Evolutionary conservation across 2,329 filamentous ascomycete species (phyloP).

Genomic region (Aspergillus calidoustus): DNA sequence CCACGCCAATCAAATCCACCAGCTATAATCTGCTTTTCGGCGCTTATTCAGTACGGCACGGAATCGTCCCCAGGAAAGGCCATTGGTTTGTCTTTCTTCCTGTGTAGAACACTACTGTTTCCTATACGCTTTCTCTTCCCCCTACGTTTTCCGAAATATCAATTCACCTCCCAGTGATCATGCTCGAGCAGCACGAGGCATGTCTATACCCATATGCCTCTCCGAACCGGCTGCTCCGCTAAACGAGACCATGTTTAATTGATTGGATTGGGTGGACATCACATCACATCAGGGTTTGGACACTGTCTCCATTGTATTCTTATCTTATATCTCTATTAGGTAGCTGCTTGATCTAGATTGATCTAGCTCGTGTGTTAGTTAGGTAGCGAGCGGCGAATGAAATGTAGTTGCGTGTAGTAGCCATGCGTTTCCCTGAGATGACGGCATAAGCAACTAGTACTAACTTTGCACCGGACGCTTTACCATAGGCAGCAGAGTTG

Average conservation of each 20-base stretch:
- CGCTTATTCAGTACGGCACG: conserved; percentile 5
- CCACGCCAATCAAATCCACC: not conserved
- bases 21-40: conserved; percentile 2
- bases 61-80: not conserved
- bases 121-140: conserved; percentile 3
- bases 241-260: conserved; percentile 28
- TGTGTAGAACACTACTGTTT: conserved; percentile 19
- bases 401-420: not conserved
- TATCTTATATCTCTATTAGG: conserved; percentile 23
- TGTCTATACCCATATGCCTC: conserved; percentile 14
- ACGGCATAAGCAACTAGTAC: no score
- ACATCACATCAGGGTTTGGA: conserved; percentile 28
- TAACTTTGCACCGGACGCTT: no score
- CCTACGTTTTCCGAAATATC: conserved; percentile 16
- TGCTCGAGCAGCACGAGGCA: conserved; percentile 16
- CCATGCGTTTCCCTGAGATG: no score
- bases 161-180: conserved; percentile 34
- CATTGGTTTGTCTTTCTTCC: conserved; percentile 11
- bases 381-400: conserved; percentile 7
- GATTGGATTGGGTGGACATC: conserved; percentile 25
- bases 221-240: conserved; percentile 12
- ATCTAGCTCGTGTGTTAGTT: conserved; percentile 5
- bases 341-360: conserved; percentile 17
- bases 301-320: conserved; percentile 36
- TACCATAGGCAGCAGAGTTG: no score